A percentile compares a stretch with the other conserved stretches of the same genome.
Evolutionary conservation across 495 filamentous ascomycete genomes (phyloP).

Genomic region (Daldinia concentrica): DNA sequence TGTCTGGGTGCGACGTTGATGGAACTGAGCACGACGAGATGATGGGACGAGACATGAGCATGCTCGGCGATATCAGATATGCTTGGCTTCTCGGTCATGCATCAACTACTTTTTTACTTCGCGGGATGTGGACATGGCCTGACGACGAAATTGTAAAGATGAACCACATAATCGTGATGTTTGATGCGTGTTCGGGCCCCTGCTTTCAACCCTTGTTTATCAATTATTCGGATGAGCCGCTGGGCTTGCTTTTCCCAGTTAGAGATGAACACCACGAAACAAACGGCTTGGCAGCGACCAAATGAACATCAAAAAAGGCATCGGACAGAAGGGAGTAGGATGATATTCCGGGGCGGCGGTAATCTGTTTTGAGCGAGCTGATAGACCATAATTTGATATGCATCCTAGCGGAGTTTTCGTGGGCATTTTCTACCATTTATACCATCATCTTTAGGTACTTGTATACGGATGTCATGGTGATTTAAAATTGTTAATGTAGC

Average conservation of each 20-base stretch:
- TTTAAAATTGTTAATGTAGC: constrained; percentile 6
- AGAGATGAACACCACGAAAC: constrained; percentile 13
- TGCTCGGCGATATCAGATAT: constrained; percentile 12
- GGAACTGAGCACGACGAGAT: constrained; percentile 31
- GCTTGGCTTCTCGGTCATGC: constrained; percentile 17
- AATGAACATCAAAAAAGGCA: constrained; percentile 26
- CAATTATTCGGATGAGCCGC: background rate
- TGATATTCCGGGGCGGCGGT: constrained; percentile 36
- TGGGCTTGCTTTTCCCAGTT: constrained; percentile 1
- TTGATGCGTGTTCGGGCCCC: background rate
- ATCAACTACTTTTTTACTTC: constrained; percentile 13
- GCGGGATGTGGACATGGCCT: constrained; percentile 4
- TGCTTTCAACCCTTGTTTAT: background rate
- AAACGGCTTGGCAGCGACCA: constrained; percentile 13
- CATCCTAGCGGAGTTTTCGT: constrained; percentile 38
- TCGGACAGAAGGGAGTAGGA: constrained; percentile 21
- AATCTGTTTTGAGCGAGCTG: constrained; percentile 34
- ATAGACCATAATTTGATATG: constrained; percentile 46
- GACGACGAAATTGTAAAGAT: constrained; percentile 26
- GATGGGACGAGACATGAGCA: constrained; percentile 38
- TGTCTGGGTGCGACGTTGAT: constrained; percentile 14
- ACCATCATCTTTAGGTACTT: constrained; percentile 1
- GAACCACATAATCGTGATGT: background rate
- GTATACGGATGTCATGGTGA: constrained; percentile 9
- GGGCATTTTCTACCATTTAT: constrained; percentile 25